Evolutionary conservation across 768 basidiomycete genomes (phyloP).

Genomic region (Exsudoporus frostii): DNA sequence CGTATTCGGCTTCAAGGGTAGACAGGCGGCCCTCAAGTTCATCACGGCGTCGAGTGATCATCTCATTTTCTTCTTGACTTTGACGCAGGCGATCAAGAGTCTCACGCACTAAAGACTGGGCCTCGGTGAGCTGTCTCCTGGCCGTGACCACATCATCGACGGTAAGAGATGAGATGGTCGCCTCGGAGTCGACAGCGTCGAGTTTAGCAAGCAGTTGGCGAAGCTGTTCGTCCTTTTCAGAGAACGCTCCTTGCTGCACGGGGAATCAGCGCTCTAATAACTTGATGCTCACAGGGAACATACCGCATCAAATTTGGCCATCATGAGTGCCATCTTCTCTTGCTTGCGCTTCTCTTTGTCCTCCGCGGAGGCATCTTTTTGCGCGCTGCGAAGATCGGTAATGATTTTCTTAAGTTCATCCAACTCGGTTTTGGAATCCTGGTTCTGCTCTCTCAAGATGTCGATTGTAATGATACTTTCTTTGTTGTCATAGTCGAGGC

Average conservation of each 20-base stretch:
- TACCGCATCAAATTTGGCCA: slow-evolving; percentile 97
- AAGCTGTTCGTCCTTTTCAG: slow-evolving; percentile 93
- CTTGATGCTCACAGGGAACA: slow-evolving; percentile 27
- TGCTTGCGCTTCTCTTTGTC: slow-evolving; percentile 99
- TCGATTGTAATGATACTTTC: slow-evolving; percentile 91
- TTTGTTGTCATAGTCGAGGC: slow-evolving; percentile 94
- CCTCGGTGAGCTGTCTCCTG: slow-evolving; percentile 84
- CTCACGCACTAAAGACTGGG: slow-evolving; percentile 81
- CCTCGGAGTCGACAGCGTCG: slow-evolving; percentile 70
- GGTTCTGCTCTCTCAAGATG: slow-evolving; percentile 91
- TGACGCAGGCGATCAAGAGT: slow-evolving; percentile 86
- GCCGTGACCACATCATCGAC: slow-evolving; percentile 79
- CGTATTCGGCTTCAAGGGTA: slow-evolving; percentile 88
- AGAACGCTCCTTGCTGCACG: slow-evolving; percentile 81
- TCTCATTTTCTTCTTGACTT: slow-evolving; percentile 90
- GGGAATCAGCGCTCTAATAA: slow-evolving; percentile 4
- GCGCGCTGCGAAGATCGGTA: slow-evolving; percentile 71
- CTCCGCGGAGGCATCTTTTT: slow-evolving; percentile 84
- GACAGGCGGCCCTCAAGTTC: slow-evolving; percentile 83
- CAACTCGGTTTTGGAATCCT: slow-evolving; percentile 80
- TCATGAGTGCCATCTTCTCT: slow-evolving; percentile 99
- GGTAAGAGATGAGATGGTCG: slow-evolving; percentile 53
- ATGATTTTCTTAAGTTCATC: slow-evolving; percentile 86
- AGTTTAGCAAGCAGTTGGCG: slow-evolving; percentile 81
- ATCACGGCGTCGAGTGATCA: slow-evolving; percentile 74